Percentiles rank a stretch among this genome's conserved stretches.
Evolutionary conservation across 805 yeast species (phyloP).

Genomic region (Wickerhamomyces silvicola): DNA sequence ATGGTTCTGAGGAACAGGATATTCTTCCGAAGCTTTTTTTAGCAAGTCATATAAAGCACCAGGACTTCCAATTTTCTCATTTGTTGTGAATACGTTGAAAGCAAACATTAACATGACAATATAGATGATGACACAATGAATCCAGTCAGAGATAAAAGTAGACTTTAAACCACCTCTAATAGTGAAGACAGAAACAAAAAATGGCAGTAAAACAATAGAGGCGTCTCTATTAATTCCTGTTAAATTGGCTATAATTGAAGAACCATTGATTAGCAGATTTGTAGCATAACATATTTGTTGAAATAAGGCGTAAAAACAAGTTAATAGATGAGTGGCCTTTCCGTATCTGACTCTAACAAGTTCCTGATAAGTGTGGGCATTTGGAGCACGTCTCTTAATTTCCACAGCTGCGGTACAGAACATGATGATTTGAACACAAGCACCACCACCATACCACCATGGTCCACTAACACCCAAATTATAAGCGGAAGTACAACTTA

Average conservation of each 20-base stretch:
- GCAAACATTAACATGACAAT: conserved; percentile 77
- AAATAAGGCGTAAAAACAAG: conserved; percentile 76
- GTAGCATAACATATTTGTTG: conserved; percentile 83
- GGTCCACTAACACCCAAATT: conserved; percentile 61
- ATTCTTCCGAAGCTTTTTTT: conserved; percentile 56
- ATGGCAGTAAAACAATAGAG: conserved; percentile 73
- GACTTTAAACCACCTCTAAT: conserved; percentile 80
- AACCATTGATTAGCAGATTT: conserved; percentile 86
- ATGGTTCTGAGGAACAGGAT: conserved; percentile 73
- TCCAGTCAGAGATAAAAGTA: conserved; percentile 72
- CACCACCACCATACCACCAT: conserved; percentile 85
- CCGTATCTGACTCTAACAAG: conserved; percentile 81
- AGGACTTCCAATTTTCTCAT: conserved; percentile 70
- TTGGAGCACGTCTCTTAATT: conserved; percentile 84
- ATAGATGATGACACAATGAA: conserved; percentile 75
- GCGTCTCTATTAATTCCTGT: conserved; percentile 85
- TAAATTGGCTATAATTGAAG: conserved; percentile 71
- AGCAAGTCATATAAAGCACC: conserved; percentile 69
- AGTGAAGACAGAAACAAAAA: conserved; percentile 72
- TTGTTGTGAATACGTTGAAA: conserved; percentile 71
- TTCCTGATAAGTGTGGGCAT: conserved; percentile 87
- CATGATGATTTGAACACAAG: conserved; percentile 78
- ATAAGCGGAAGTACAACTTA: conserved; percentile 75
- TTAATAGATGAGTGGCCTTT: conserved; percentile 56
- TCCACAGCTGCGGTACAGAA: conserved; percentile 86